A percentile compares a stretch with the other conserved stretches of the same genome.
Evolutionary conservation across 345 rosid species (phyloP).

Genomic region (Boechera stricta): DNA sequence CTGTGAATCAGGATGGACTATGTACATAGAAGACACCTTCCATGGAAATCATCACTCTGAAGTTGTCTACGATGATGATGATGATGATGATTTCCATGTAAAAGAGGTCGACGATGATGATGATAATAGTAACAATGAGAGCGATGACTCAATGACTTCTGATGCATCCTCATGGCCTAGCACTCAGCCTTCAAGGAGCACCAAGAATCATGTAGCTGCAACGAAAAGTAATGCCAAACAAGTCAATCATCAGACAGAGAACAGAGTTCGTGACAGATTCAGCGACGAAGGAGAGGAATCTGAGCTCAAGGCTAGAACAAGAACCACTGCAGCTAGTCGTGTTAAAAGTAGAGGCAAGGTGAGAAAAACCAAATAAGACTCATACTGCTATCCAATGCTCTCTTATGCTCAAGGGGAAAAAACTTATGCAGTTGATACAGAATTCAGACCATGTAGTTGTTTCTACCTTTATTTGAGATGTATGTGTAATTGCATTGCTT

Average conservation of each 20-base stretch:
- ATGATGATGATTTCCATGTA: constrained; percentile 9
- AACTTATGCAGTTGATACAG: constrained; percentile 12
- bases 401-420: constrained; percentile 8
- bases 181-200: constrained; percentile 44
- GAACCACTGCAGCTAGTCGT: constrained; percentile 51
- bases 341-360: constrained; percentile 55
- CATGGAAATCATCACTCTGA: constrained; percentile 44
- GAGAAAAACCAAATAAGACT: constrained; percentile 47
- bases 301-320: constrained; percentile 44
- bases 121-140: constrained; percentile 45
- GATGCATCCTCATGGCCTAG: constrained; percentile 82
- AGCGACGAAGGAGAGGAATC: constrained; percentile 47
- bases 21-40: constrained; percentile 59
- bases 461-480: constrained; percentile 14
- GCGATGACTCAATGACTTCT: constrained; percentile 80
- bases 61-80: constrained; percentile 37
- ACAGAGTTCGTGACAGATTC: constrained; percentile 42
- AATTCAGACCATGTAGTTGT: constrained; percentile 27
- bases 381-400: constrained; percentile 27
- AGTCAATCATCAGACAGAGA: constrained; percentile 44
- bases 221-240: constrained; percentile 45
- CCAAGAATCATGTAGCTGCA: constrained; percentile 43
- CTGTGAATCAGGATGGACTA: constrained; percentile 75
- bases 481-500: constrained; percentile 36
- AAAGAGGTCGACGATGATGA: constrained; percentile 19